Evolutionary conservation across 176 grass and related monocot species (phyloP).

Genomic region (Zoysia japonica): DNA sequence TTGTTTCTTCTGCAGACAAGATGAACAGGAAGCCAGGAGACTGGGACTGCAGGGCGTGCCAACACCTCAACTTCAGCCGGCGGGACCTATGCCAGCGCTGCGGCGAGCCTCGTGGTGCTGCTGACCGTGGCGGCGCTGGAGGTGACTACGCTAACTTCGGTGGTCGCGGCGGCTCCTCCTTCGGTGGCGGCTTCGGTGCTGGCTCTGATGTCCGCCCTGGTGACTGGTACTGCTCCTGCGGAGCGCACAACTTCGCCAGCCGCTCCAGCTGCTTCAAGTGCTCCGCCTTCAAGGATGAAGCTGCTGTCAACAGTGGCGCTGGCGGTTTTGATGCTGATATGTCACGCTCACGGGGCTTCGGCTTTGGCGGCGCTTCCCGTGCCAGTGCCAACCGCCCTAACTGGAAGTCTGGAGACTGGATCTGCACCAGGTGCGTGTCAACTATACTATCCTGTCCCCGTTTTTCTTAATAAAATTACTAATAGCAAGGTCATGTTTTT

Average conservation of each 20-base stretch:
- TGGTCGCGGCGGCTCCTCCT: conserved; percentile 63
- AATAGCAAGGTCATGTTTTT: neutral
- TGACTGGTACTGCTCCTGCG: conserved; percentile 92
- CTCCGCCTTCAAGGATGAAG: conserved; percentile 75
- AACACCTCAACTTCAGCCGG: conserved; percentile 99
- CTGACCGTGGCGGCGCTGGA: conserved; percentile 52
- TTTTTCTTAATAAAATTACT: neutral
- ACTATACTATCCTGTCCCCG: neutral
- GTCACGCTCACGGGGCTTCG: conserved; percentile 64
- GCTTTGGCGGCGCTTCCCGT: conserved; percentile 53
- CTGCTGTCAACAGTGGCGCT: conserved; percentile 56
- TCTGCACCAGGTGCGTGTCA: conserved; percentile 80
- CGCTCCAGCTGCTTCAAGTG: conserved; percentile 97
- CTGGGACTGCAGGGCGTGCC: conserved; percentile 95
- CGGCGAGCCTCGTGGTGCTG: conserved; percentile 58
- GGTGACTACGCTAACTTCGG: conserved; percentile 72
- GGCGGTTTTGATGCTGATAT: conserved; percentile 69
- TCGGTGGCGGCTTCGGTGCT: conserved; percentile 47
- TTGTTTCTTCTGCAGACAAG: conserved; percentile 43
- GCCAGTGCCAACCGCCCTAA: conserved; percentile 52
- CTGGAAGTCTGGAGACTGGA: conserved; percentile 96
- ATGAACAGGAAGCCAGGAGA: conserved; percentile 99
- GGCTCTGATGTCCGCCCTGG: conserved; percentile 92
- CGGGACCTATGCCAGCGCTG: conserved; percentile 86
- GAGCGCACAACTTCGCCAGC: conserved; percentile 95